phyloP scores from a whole-genome alignment of 2,329 filamentous ascomycete genomes.

The Aspergillus eucalypticola region DNA sequence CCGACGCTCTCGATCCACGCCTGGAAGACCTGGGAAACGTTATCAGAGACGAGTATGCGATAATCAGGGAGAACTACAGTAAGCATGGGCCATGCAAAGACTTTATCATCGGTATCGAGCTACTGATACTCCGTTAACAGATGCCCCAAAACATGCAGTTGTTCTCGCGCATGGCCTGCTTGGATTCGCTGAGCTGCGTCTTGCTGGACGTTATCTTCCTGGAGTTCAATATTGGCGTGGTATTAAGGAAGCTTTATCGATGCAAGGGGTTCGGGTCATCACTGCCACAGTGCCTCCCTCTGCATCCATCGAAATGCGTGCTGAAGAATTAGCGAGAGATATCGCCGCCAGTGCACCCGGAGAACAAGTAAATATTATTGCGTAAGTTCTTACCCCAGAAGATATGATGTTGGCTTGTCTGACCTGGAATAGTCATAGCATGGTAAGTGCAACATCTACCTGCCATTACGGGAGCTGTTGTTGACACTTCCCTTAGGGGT shows the following conservation, averaged over 20 bases:
- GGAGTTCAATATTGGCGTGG: conserved; percentile 66
- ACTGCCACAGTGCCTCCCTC: conserved; percentile 61
- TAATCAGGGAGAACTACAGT: conserved; percentile 60
- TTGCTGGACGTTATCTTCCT: conserved; percentile 56
- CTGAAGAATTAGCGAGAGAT: conserved; percentile 53
- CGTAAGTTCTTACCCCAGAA: conserved; percentile 45
- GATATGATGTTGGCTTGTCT: neutral
- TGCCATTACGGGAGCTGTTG: neutral
- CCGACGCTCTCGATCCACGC: conserved; percentile 47
- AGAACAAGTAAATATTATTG: conserved; percentile 65
- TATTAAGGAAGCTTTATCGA: conserved; percentile 58
- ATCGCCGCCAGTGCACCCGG: conserved; percentile 57
- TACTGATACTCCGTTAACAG: conserved; percentile 19
- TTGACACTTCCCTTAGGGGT: conserved; percentile 33
- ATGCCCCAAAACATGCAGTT: conserved; percentile 57
- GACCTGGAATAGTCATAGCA: conserved; percentile 44
- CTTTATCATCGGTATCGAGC: neutral
- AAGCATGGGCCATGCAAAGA: conserved; percentile 7
- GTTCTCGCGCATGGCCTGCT: conserved; percentile 66
- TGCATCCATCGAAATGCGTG: conserved; percentile 60
- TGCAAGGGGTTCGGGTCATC: conserved; percentile 62
- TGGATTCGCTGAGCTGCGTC: conserved; percentile 63
- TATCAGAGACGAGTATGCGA: conserved; percentile 64
- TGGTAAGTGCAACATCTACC: conserved; percentile 39
- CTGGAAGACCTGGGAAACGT: conserved; percentile 53